phyloP scores from a whole-genome alignment of 129 eudicot genomes.

The Centella asiatica region DNA sequence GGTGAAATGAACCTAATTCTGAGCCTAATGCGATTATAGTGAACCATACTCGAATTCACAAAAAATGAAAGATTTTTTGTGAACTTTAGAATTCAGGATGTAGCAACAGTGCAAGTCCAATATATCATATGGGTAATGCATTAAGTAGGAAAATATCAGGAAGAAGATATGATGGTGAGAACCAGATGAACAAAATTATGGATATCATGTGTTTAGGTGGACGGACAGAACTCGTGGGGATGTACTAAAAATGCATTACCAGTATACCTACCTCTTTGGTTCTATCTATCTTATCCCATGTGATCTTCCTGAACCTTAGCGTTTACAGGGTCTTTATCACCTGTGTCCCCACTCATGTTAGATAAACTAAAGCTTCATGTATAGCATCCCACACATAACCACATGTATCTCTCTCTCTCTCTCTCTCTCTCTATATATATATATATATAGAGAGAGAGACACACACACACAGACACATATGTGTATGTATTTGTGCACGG shows the following conservation, averaged over 20 bases:
- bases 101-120: neutral
- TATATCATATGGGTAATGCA: neutral
- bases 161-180: neutral
- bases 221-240: slow-evolving; percentile 14
- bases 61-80: too few relatives aligned
- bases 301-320: slow-evolving; percentile 1
- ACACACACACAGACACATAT: too few relatives aligned
- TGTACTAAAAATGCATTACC: slow-evolving; percentile 10
- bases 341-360: neutral
- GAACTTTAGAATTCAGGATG: too few relatives aligned
- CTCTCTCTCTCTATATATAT: too few relatives aligned
- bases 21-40: too few relatives aligned
- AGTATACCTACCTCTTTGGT: slow-evolving; percentile 1
- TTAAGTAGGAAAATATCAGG: neutral
- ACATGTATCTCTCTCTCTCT: too few relatives aligned
- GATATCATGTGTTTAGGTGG: slow-evolving; percentile 9
- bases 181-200: slow-evolving; percentile 4
- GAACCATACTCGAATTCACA: too few relatives aligned
- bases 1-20: too few relatives aligned
- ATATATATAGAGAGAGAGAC: too few relatives aligned
- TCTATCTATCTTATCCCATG: slow-evolving; percentile 8
- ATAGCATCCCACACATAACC: neutral
- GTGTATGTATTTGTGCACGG: too few relatives aligned
- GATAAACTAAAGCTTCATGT: neutral
- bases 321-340: neutral